A percentile compares a stretch with the other conserved stretches of the same genome.
Conservation (phyloP, 305 asterid genomes). For the Striga hermonthica region DNA sequence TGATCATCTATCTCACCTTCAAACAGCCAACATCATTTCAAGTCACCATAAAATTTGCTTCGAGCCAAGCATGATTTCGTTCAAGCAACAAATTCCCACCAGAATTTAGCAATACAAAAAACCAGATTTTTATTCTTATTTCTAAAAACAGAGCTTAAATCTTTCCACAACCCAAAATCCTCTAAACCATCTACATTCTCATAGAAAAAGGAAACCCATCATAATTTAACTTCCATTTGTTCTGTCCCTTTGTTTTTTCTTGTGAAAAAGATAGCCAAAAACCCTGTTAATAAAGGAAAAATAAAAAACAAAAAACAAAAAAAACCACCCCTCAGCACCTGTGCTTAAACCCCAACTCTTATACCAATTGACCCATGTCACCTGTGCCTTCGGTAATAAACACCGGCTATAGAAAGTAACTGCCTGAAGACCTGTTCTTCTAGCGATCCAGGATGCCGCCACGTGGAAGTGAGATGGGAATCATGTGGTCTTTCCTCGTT, state of each 20-base stretch:
- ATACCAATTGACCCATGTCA: conserved; percentile 66
- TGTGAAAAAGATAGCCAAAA: conserved; percentile 45
- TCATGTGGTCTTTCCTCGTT: conserved; percentile 49
- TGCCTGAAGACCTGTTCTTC: conserved; percentile 82
- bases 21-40: conserved; percentile 28
- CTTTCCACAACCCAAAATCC: conserved; percentile 34
- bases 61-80: conserved; percentile 35
- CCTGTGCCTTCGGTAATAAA: conserved; percentile 50
- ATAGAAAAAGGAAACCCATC: not conserved
- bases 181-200: conserved; percentile 31
- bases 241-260: not conserved
- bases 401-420: conserved; percentile 62
- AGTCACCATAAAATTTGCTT: conserved; percentile 32
- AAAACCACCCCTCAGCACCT: conserved; percentile 46
- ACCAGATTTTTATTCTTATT: conserved; percentile 24
- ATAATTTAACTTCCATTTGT: not conserved
- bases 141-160: conserved; percentile 28
- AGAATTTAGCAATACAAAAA: conserved; percentile 21
- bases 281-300: conserved; percentile 41
- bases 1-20: conserved; percentile 61
- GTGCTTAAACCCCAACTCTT: conserved; percentile 88
- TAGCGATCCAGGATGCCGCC: conserved; percentile 43
- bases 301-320: not conserved
- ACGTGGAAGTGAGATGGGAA: conserved; percentile 51
- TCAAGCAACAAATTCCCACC: conserved; percentile 23